phyloP scores from a whole-genome alignment of 2,329 filamentous ascomycete species.

The Nigrograna mackinnonii region DNA sequence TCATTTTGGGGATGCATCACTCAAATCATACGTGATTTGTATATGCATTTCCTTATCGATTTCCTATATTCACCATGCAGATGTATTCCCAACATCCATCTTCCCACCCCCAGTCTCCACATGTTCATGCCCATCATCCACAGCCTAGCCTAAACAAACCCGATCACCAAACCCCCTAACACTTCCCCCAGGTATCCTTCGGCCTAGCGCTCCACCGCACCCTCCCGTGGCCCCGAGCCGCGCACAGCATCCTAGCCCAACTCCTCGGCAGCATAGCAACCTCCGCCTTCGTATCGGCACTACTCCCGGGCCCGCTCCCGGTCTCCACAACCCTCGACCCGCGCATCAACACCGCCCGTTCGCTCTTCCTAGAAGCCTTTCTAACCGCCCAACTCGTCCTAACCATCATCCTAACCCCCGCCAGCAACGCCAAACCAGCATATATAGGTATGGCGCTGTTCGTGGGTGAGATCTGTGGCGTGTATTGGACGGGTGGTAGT shows the following conservation, averaged over 20 bases:
- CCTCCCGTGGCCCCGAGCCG: constrained; percentile 23
- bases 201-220: no score
- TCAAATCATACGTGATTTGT: no score
- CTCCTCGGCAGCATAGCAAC: constrained; percentile 33
- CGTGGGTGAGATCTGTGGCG: constrained; percentile 56
- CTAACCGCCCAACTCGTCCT: constrained; percentile 39
- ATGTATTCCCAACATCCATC: no score
- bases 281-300: constrained; percentile 26
- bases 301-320: constrained; percentile 32
- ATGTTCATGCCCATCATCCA: no score
- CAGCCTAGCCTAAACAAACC: no score
- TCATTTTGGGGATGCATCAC: no score
- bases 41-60: no score
- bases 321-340: constrained; percentile 24
- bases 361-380: constrained; percentile 33
- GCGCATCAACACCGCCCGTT: constrained; percentile 25
- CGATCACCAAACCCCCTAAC: no score
- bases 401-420: constrained; percentile 61
- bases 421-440: constrained; percentile 65
- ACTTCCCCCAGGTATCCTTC: no score
- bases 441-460: constrained; percentile 74
- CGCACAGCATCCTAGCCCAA: constrained; percentile 29
- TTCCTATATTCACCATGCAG: no score
- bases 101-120: no score
- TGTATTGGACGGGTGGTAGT: constrained; percentile 50